These are phyloP conservation scores for Hemisphaericaspora lyxosophila DNA, from an alignment of 1,139 yeast species.

Conservation along the genomic window DNA sequence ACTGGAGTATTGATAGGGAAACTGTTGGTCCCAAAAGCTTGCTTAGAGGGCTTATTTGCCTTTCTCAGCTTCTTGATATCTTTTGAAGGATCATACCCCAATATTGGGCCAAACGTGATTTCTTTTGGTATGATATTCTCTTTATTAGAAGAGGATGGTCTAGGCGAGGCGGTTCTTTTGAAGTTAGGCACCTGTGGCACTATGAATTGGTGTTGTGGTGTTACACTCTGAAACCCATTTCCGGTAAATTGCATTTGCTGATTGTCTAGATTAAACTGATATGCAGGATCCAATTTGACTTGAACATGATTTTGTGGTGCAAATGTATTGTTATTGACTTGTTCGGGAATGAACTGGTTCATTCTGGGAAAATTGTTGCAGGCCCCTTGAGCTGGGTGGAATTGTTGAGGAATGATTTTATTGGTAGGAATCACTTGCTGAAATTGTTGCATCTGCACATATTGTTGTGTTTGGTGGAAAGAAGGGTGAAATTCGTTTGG, in stretches of 20 bases:
- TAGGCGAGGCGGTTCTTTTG: not conserved
- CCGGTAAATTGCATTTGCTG: not conserved
- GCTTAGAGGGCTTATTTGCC: conserved; percentile 16
- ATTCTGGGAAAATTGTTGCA: not conserved
- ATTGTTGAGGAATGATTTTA: not conserved
- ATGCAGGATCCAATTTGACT: no score
- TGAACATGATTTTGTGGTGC: no score
- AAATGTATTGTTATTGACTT: not conserved
- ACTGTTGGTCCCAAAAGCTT: conserved; percentile 25
- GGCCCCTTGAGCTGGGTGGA: not conserved
- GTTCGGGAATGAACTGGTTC: not conserved
- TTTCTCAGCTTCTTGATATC: conserved; percentile 23
- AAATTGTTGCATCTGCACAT: not conserved
- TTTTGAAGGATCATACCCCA: conserved; percentile 44
- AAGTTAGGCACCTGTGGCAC: not conserved
- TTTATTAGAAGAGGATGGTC: conserved; percentile 13
- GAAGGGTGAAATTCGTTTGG: not conserved
- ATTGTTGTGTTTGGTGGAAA: not conserved
- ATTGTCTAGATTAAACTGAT: not conserved
- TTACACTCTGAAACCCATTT: not conserved
- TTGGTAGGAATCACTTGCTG: not conserved
- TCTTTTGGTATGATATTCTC: conserved; percentile 25
- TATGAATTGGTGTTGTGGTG: not conserved
- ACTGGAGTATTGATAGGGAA: conserved; percentile 36
- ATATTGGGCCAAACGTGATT: conserved; percentile 42